Evolutionary conservation across 140 eudicot genomes (phyloP).

Genomic region (Flaveria floridana): DNA sequence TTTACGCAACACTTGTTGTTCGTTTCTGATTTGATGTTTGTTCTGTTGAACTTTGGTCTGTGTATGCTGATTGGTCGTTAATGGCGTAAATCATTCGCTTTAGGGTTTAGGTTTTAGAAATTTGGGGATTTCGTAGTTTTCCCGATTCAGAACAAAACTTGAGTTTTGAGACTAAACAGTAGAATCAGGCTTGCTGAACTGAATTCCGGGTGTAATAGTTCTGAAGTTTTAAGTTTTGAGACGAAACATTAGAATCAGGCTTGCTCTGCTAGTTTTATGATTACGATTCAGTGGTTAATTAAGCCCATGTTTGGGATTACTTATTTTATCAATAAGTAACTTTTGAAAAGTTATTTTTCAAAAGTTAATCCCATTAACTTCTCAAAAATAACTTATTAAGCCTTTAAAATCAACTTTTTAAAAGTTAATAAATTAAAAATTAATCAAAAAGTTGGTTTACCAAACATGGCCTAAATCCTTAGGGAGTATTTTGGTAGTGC

Average conservation of each 20-base stretch:
- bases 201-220: neutral
- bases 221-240: neutral
- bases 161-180: neutral
- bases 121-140: neutral
- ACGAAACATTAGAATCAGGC: neutral
- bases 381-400: no score
- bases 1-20: neutral
- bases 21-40: neutral
- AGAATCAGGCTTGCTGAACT: neutral
- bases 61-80: neutral
- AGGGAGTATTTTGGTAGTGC: neutral
- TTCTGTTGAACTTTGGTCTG: neutral
- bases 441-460: no score
- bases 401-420: no score
- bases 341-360: no score
- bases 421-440: no score
- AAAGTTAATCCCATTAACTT: no score
- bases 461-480: neutral
- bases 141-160: neutral
- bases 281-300: neutral
- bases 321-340: no score
- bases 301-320: no score
- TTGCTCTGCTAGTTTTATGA: neutral
- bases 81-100: constrained; percentile 7
- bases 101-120: neutral